Percentiles rank a stretch among this genome's conserved stretches.
Evolutionary conservation across 2,329 filamentous ascomycete genomes (phyloP).

Genomic region (Talaromyces sp.): DNA sequence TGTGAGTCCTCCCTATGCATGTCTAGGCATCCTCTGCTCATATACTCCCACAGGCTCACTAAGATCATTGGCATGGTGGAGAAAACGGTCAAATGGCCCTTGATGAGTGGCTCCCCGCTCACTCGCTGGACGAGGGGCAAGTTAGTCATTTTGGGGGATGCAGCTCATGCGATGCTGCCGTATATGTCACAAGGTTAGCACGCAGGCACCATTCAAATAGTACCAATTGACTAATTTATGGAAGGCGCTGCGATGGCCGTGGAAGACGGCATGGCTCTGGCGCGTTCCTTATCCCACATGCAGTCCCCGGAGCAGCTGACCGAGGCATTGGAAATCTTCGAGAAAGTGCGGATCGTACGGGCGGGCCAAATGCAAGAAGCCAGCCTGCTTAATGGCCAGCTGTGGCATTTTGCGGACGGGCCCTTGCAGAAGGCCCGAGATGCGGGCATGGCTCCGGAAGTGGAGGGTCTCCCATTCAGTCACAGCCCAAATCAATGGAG

Average conservation of each 20-base stretch:
- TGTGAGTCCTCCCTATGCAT: constrained; percentile 14
- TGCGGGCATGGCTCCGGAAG: constrained; percentile 37
- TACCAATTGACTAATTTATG: not conserved
- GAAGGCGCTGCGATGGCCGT: constrained; percentile 59
- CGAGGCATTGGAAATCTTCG: constrained; percentile 31
- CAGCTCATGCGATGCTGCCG: constrained; percentile 61
- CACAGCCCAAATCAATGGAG: constrained; percentile 47
- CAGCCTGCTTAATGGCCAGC: constrained; percentile 41
- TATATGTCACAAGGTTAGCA: constrained; percentile 35
- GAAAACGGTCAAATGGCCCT: constrained; percentile 62
- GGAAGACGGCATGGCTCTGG: constrained; percentile 63
- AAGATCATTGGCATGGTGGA: constrained; percentile 46
- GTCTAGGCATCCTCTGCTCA: constrained; percentile 19
- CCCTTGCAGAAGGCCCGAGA: constrained; percentile 39
- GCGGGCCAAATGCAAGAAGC: constrained; percentile 40
- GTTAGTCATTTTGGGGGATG: constrained; percentile 44
- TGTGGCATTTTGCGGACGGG: constrained; percentile 46
- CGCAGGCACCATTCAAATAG: constrained; percentile 16
- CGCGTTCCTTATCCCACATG: constrained; percentile 23
- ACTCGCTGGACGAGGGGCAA: constrained; percentile 38
- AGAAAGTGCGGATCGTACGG: constrained; percentile 29
- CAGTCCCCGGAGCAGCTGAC: constrained; percentile 19
- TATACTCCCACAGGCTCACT: constrained; percentile 12
- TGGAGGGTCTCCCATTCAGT: constrained; percentile 29
- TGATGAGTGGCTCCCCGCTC: constrained; percentile 48